Base-by-base conservation (phyloP, 2,329 filamentous ascomycete species). In the Macrophomina phaseolina region DNA sequence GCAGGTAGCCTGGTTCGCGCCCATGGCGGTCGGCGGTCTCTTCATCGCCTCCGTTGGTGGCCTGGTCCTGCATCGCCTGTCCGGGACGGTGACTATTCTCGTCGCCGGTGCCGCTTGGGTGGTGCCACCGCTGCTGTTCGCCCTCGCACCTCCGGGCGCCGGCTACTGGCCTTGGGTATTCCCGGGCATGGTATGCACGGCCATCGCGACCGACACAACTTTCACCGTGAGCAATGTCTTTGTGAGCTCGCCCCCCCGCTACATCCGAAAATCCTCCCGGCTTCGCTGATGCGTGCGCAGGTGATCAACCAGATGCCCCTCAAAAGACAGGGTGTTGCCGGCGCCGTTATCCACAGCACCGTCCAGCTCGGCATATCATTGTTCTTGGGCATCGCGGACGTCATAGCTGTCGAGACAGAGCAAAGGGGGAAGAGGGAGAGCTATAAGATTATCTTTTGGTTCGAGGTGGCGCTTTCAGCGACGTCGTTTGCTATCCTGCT, bases 151-250 rank as follows among this genome's bases (percentile, higher is more conserved):
- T 0, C 74, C 80, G 1, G 78, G 81, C 2, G 83, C 81, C 0
- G 84, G 80, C 51, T 90, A 90, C 81, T 94, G 91, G 91, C 85
- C 89, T 0, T 93, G 86, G 72, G 83, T 91, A 28, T 92, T 94
- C 73, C 89, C 91, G 0, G 81, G 86, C 63, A 90, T 90, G 88
- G 75, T 90, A 79, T 86, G 88, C 68, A 85, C 84, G 16, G 94
- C 91, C 0, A 81, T 93, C 38, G 90, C 89, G 18, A 87, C 93
- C 67, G 91, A 94, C 72, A 87, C 93, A 64, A 87, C 87, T 9
- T 93, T 90, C 79, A 92, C 90, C 72, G 85, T 93, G 1, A 86
- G 88, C 23, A 93, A 90, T 72, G 86, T 94, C 68, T 93, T 91
- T 42, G 52, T 92, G 18, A 18, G 18, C 18, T 18, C 18, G 18